Base-by-base conservation (phyloP, 306 rosid genomes). In the Styphnolobium japonicum region DNA sequence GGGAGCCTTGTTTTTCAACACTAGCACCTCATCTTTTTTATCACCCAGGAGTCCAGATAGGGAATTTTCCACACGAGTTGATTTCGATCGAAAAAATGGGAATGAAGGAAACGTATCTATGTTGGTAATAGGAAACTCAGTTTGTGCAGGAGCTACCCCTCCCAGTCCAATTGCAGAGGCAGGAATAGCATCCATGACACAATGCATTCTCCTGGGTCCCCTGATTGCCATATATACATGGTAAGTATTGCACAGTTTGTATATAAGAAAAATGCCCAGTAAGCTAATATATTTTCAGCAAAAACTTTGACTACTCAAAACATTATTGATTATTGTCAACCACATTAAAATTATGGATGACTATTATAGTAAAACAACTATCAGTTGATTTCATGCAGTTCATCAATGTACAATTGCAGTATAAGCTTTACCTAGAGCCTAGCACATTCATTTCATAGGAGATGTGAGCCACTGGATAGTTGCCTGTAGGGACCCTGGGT, bases 161-260 rank as follows among this genome's bases (percentile, higher is more conserved):
- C 98, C 98, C 3, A 96, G 89, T 80, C 83, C 94, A 75, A 93
- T 86, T n/a, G 98, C 81, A 55, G 94, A 72, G 69, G 86, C 46
- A 60, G 99, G 98, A 80, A 93, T 89, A 37, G 92, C 82, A 86
- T 93, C 90, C 98, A 96, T 90, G 75, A 81, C 75, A 40, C 99
- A 96, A 9, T 93, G 89, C 99, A 96, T 96, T 90, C 96, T 91
- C 86, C 99, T 88, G 14, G 99, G 99, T 63, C 99, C 99, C 92
- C 98, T 95, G 91, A 67, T 67, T 23, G 39, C 34, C 23, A 67
- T 46, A 58, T 16, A 76, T 6, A 62, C 39, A 73, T 55, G 33
- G 60, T 79, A 56, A 82, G 85, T 55, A 70, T 76, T 16, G 34
- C 51, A 62, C 9, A 39, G 69, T 82, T 15, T 19, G 76, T 33